A percentile compares a stretch with the other conserved stretches of the same genome.
Evolutionary conservation across 2,329 filamentous ascomycete species (phyloP).

Genomic region (Cytospora chrysosperma): DNA sequence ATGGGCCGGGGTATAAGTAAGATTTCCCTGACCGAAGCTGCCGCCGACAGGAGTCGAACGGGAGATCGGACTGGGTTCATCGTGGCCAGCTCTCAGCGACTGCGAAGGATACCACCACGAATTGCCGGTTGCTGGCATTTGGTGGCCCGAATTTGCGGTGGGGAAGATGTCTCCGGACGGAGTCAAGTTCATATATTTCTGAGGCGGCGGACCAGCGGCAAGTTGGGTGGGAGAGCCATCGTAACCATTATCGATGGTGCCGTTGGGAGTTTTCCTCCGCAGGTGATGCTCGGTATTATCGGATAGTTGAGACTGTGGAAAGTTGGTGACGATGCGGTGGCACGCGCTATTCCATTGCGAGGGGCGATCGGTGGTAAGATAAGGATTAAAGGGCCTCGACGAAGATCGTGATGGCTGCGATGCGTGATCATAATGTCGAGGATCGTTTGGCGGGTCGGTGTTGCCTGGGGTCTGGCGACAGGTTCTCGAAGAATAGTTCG

Average conservation of each 20-base stretch:
- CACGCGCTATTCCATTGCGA: slow-evolving; percentile 18
- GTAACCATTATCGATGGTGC: slow-evolving; percentile 88
- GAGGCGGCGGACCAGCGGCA: slow-evolving; percentile 69
- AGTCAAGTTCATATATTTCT: slow-evolving; percentile 81
- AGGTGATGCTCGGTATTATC: slow-evolving; percentile 69
- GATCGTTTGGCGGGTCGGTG: slow-evolving; percentile 6
- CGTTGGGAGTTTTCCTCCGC: slow-evolving; percentile 88
- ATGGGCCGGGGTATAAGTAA: slow-evolving; percentile 20
- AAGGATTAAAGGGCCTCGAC: slow-evolving; percentile 31
- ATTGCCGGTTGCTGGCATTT: slow-evolving; percentile 21
- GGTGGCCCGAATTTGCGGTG: slow-evolving; percentile 27
- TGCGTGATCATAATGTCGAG: slow-evolving; percentile 13
- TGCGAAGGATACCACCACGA: slow-evolving; percentile 28
- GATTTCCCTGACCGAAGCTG: slow-evolving; percentile 9
- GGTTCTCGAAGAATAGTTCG: slow-evolving; percentile 15
- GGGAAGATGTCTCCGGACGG: slow-evolving; percentile 42
- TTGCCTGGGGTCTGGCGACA: slow-evolving; percentile 2
- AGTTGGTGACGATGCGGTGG: slow-evolving; percentile 20
- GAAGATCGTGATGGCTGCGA: slow-evolving; percentile 17
- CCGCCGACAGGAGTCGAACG: slow-evolving; percentile 9
- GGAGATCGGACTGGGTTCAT: slow-evolving; percentile 9
- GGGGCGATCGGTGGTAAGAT: slow-evolving; percentile 32
- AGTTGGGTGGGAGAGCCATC: slow-evolving; percentile 78
- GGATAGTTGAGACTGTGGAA: slow-evolving; percentile 18
- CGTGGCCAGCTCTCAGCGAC: slow-evolving; percentile 8